Conservation (phyloP, 1,284 basidiomycete species). For the Apiotrichum mycotoxinovorans region DNA sequence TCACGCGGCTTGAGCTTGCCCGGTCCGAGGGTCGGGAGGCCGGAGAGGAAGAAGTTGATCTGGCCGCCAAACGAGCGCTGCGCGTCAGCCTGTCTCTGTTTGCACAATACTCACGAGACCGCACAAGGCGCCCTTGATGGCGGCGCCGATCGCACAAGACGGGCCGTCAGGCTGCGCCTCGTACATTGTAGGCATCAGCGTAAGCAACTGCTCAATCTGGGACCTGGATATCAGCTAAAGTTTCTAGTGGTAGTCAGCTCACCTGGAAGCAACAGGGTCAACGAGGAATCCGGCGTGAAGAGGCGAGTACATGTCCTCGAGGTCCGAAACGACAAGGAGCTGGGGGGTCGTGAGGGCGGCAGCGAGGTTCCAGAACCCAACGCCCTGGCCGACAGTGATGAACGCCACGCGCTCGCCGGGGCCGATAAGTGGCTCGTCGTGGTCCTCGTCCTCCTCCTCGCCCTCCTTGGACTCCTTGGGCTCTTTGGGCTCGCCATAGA, state of each 20-base stretch:
- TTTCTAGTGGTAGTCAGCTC: constrained; percentile 27
- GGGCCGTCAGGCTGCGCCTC: constrained; percentile 49
- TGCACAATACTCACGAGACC: constrained; percentile 51
- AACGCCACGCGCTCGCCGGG: constrained; percentile 62
- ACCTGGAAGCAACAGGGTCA: constrained; percentile 69
- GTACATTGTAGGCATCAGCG: constrained; percentile 65
- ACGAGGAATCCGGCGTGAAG: constrained; percentile 73
- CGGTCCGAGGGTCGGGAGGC: constrained; percentile 72
- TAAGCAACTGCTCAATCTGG: constrained; percentile 53
- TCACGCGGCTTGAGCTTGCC: constrained; percentile 63
- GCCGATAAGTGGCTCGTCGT: constrained; percentile 48
- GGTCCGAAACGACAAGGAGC: constrained; percentile 82
- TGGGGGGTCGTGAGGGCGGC: constrained; percentile 61
- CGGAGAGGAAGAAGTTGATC: constrained; percentile 74
- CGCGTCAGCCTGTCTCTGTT: neutral
- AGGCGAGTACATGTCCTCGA: constrained; percentile 88
- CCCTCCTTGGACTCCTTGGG: constrained; percentile 44
- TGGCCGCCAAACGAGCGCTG: constrained; percentile 77
- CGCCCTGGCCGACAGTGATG: constrained; percentile 73
- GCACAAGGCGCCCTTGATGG: constrained; percentile 67
- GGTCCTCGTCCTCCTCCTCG: constrained; percentile 42
- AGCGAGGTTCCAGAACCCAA: constrained; percentile 89
- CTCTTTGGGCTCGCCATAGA: constrained; percentile 65
- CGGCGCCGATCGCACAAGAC: constrained; percentile 72
- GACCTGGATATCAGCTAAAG: constrained; percentile 21